Conservation (phyloP, 257 asterid species). For the Scutellaria baicalensis region DNA sequence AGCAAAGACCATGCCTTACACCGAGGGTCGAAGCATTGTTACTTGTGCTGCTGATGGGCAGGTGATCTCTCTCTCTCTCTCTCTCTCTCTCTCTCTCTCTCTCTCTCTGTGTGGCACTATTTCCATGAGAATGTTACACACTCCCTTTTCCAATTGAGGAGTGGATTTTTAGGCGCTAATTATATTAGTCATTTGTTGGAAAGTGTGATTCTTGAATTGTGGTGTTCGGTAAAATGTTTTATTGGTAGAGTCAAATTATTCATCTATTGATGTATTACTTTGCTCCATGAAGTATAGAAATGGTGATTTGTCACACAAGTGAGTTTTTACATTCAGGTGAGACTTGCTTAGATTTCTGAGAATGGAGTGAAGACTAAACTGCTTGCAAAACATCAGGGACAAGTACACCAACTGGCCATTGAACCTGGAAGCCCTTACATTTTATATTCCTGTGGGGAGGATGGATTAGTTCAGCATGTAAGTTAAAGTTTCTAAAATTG, state of each 20-base stretch:
- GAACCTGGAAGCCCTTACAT: slow-evolving; percentile 89
- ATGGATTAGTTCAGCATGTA: slow-evolving; percentile 90
- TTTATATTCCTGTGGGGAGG: slow-evolving; percentile 86
- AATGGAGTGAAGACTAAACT: slow-evolving; percentile 60
- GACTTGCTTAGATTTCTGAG: slow-evolving; percentile 67
- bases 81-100: not conserved
- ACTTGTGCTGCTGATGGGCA: slow-evolving; percentile 97
- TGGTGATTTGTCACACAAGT: not conserved
- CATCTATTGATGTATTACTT: not conserved
- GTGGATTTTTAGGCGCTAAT: not conserved
- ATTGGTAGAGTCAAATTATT: not conserved
- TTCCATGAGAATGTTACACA: not conserved
- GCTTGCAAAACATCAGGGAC: slow-evolving; percentile 56
- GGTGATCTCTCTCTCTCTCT: slow-evolving; percentile 32
- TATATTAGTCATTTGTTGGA: not conserved
- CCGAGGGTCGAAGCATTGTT: slow-evolving; percentile 76
- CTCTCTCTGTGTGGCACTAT: too few relatives aligned
- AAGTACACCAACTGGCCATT: slow-evolving; percentile 73
- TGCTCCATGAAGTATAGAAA: not conserved
- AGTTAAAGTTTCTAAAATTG: slow-evolving; percentile 15
- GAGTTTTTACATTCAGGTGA: slow-evolving; percentile 45
- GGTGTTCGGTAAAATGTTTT: not conserved
- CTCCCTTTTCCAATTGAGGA: not conserved
- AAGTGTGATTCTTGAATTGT: not conserved
- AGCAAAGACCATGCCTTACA: slow-evolving; percentile 82